Evolutionary conservation across 805 yeast genomes (phyloP).

Genomic region (Blastobotrys americana): DNA sequence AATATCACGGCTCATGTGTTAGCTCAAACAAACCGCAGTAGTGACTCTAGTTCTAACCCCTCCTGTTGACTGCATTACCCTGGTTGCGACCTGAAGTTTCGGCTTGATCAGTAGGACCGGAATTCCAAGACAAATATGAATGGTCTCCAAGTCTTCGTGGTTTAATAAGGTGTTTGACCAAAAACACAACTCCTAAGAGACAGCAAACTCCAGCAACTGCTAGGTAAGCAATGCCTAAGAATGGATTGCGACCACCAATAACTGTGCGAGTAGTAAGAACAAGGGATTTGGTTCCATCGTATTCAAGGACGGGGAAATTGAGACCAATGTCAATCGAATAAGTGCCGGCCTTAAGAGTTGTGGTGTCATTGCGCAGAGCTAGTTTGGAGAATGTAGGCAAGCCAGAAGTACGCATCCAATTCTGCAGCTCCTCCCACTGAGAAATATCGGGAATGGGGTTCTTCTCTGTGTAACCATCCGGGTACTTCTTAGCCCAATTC

Average conservation of each 20-base stretch:
- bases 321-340: slow-evolving; percentile 61
- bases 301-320: slow-evolving; percentile 74
- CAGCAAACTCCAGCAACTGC: slow-evolving; percentile 75
- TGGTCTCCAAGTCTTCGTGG: slow-evolving; percentile 87
- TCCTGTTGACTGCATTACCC: slow-evolving; percentile 6
- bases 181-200: slow-evolving; percentile 64
- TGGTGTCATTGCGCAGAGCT: slow-evolving; percentile 63
- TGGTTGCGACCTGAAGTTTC: slow-evolving; percentile 4
- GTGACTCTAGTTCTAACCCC: slow-evolving; percentile 8
- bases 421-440: slow-evolving; percentile 77
- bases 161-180: slow-evolving; percentile 71
- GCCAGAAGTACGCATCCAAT: slow-evolving; percentile 98
- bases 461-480: slow-evolving; percentile 79
- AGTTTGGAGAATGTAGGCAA: slow-evolving; percentile 82
- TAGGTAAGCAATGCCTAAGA: slow-evolving; percentile 77
- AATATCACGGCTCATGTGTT: too few species aligned
- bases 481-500: slow-evolving; percentile 73
- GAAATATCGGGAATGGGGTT: slow-evolving; percentile 67
- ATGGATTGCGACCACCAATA: slow-evolving; percentile 81
- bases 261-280: slow-evolving; percentile 75
- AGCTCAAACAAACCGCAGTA: too few species aligned
- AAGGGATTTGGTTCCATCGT: slow-evolving; percentile 83
- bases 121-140: slow-evolving; percentile 48
- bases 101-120: slow-evolving; percentile 18
- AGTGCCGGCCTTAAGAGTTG: slow-evolving; percentile 52